Evolutionary conservation across 495 filamentous ascomycete genomes (phyloP), one percentile per base, ranked within the genome.

Genomic region (Penicillium cataractarum): DNA sequence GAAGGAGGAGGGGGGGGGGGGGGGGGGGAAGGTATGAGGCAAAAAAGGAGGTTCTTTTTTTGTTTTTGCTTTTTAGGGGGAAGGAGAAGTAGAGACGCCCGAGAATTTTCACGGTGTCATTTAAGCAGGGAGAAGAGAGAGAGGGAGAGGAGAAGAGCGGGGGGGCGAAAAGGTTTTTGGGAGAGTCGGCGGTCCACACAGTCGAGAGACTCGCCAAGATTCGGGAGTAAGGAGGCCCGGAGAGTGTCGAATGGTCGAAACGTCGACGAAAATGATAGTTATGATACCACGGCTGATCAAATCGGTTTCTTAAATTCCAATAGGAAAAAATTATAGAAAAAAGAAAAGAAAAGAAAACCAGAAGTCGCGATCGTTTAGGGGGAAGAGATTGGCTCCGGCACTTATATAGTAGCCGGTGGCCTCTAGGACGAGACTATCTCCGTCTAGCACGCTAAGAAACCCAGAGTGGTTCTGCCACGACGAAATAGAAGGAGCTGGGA

Each of bases 221-320:
- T 63, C 31, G 54, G 66, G 59, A 70, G 67, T 65, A 67, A 70
- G 67, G 62, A 66, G 64, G 46, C 46, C 24, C 22, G 2, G 15
- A 37, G 13, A 12, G n/a, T n/a, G 33, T 35, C 33, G 2, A 35
- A 33, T 8, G 33, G 9, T 35, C 33, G 33, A 35, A 35, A 35
- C 13, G 33, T 35, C 40, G 39, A 19, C 5, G 2, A 19, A 19
- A 5, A 42, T 21, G n/a, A 42, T 19, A 19, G 40, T 19, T 6
- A 42, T 42, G 40, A 42, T 42, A 42, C n/a, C 40, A 42, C 40
- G 6, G 17, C 42, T 6, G n/a, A 19, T 19, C 2, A 9, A 24
- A 46, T 46, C 17, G 42, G 6, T 46, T 46, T 42, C 39, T 21
- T 22, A 15, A 10, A 10, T 9, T 13, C 6, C 8, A 24, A 46